Evolutionary conservation across 345 rosid species (phyloP), one percentile per base, ranked within the genome.

Genomic region (Xanthoceras sorbifolium): DNA sequence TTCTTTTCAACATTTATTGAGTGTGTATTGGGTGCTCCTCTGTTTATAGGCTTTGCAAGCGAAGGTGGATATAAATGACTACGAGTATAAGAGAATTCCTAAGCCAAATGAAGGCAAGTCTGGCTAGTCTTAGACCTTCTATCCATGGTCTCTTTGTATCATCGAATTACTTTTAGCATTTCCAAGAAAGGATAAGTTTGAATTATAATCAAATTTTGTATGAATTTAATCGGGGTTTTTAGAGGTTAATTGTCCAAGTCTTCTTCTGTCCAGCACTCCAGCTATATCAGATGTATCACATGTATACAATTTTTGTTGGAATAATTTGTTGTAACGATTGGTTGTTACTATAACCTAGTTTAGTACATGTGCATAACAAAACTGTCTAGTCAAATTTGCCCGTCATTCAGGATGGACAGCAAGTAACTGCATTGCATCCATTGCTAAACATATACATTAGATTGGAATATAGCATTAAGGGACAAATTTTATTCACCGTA

Each of bases 11-110:
- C 22, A 54, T n/a, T 71, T n/a, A n/a, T 52, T 54, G 63, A 20
- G 22, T 11, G 23, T 23, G 5, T 34, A 60, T 36, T 44, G 38
- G 34, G 28, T 38, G 50, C 38, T 32, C n/a, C 50, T 32, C 8
- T 25, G 54, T 22, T 65, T 25, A 7, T 83, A 96, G 97, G 92
- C 94, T 77, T 85, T 92, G 84, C 88, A 90, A 81, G 86, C 62
- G 80, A 93, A 96, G 85, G 86, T 96, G 65, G 90, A 93, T 84
- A 96, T 88, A 76, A 85, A 91, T 85, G 52, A 88, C 40, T 93
- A 87, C 4, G 97, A 93, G 86, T 90, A 96, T 88, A 90, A 90
- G 86, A 90, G 77, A 83, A 92, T 93, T 80, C 99, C 98, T 12
- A 87, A 77, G 88, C 92, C 85, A 23, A 88, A 77, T 83, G 97